A percentile compares a stretch with the other conserved stretches of the same genome.
These are phyloP conservation scores for Rhodotorula sp. DNA, from an alignment of 1,284 basidiomycete species.

Conservation along the genomic window DNA sequence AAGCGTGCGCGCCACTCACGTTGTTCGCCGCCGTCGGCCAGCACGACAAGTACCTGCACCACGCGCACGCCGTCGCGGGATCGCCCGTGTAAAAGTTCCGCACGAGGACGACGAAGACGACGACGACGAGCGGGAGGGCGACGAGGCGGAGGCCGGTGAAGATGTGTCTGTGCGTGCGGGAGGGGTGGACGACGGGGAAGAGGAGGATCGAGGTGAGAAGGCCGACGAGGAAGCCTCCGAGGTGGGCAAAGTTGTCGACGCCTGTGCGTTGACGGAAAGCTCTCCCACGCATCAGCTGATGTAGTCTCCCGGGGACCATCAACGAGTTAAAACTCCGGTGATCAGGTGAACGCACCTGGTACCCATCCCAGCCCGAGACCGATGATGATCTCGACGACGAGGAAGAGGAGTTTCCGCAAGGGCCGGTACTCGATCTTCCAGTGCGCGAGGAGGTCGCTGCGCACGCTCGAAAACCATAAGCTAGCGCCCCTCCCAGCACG, in stretches of 20 bases:
- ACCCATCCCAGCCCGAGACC: constrained; percentile 83
- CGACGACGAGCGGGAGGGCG: constrained; percentile 68
- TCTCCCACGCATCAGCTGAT: background rate
- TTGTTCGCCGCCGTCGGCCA: constrained; percentile 14
- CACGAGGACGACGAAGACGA: constrained; percentile 77
- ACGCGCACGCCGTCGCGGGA: constrained; percentile 72
- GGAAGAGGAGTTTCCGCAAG: constrained; percentile 70
- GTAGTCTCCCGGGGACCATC: too few species aligned
- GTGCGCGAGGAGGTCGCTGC: constrained; percentile 75
- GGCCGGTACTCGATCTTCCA: constrained; percentile 85
- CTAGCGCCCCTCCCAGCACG: too few species aligned
- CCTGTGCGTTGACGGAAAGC: constrained; percentile 38
- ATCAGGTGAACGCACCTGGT: constrained; percentile 49
- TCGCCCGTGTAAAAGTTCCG: constrained; percentile 86
- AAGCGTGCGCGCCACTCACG: background rate
- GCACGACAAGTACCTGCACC: constrained; percentile 75
- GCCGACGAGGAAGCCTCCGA: constrained; percentile 58
- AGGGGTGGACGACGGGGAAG: constrained; percentile 80
- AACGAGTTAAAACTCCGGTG: too few species aligned
- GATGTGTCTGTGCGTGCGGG: constrained; percentile 63
- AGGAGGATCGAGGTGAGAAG: constrained; percentile 72
- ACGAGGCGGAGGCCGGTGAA: constrained; percentile 71
- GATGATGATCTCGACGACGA: constrained; percentile 77
- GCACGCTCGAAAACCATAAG: too few species aligned
- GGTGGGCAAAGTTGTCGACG: constrained; percentile 52